Percentiles rank a stretch among this genome's conserved stretches.
Evolutionary conservation across 129 eudicot species (phyloP).

Genomic region (Flaveria sonorensis): DNA sequence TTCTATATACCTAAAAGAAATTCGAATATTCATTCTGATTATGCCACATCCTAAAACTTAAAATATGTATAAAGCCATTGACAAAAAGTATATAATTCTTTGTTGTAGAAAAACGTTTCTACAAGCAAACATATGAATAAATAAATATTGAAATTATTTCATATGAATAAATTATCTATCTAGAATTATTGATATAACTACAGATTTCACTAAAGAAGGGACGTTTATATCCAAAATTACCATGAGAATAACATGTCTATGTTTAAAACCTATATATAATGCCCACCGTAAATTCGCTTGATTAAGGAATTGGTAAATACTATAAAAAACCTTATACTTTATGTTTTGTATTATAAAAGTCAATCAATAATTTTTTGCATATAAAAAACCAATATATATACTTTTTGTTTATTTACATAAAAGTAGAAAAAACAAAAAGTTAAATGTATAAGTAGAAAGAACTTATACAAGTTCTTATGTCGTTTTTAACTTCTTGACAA

Average conservation of each 20-base stretch:
- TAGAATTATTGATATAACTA: background rate
- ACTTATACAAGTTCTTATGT: too few species aligned
- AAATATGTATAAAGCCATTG: background rate
- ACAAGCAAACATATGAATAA: background rate
- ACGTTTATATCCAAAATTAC: background rate
- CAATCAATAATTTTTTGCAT: too few species aligned
- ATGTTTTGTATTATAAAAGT: too few species aligned
- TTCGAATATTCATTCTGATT: constrained; percentile 9
- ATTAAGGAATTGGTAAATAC: too few species aligned
- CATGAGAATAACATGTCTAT: background rate
- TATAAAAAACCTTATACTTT: too few species aligned
- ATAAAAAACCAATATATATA: too few species aligned
- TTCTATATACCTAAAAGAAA: background rate
- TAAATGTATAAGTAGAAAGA: too few species aligned
- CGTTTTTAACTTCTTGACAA: too few species aligned
- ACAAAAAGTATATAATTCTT: background rate
- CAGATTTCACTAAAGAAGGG: background rate
- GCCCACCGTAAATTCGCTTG: too few species aligned
- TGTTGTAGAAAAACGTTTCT: background rate
- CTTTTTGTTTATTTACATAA: too few species aligned
- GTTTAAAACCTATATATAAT: background rate
- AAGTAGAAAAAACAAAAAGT: too few species aligned
- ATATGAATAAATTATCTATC: background rate
- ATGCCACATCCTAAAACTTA: background rate
- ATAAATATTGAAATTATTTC: background rate